Evolutionary conservation across 495 filamentous ascomycete species (phyloP), one percentile per base, ranked within the genome.

Genomic region (Penicillium chermesinum): DNA sequence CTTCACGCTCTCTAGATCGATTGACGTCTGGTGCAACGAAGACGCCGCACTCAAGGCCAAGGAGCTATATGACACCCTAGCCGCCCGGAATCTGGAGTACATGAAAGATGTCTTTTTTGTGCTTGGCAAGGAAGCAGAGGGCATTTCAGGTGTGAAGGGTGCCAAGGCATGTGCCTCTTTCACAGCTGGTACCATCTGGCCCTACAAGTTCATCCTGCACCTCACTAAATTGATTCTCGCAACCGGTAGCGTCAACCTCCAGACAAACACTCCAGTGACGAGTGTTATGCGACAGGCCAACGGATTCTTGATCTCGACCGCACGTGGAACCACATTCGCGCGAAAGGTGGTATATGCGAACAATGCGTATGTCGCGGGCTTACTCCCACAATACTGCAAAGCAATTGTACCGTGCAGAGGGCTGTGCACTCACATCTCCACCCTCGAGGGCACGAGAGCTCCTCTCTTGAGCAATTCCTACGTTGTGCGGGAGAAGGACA

Each of bases 71-170:
- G n/a, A n/a, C n/a, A n/a, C n/a, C n/a, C n/a, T n/a, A n/a, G n/a
- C n/a, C n/a, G n/a, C n/a, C n/a, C n/a, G n/a, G n/a, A n/a, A n/a
- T n/a, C n/a, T n/a, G n/a, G n/a, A n/a, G n/a, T n/a, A n/a, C n/a
- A n/a, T n/a, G n/a, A n/a, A n/a, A n/a, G n/a, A n/a, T n/a, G n/a
- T n/a, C n/a, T n/a, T n/a, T n/a, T n/a, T n/a, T n/a, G n/a, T n/a
- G n/a, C n/a, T n/a, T n/a, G n/a, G n/a, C n/a, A n/a, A n/a, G n/a
- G n/a, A n/a, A n/a, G n/a, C n/a, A n/a, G n/a, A n/a, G n/a, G n/a
- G n/a, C n/a, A n/a, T n/a, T n/a, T n/a, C 44, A 12, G 44, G 44
- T 39, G 22, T 47, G 14, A 40, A 40, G 5, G 33, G 39, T n/a
- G 38, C 35, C 19, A 38, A 39, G 18, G 34, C 35, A 9, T 34